Evolutionary conservation across 1,284 basidiomycete species (phyloP), one percentile per base, ranked within the genome.

Genomic region (Apiotrichum sp.): DNA sequence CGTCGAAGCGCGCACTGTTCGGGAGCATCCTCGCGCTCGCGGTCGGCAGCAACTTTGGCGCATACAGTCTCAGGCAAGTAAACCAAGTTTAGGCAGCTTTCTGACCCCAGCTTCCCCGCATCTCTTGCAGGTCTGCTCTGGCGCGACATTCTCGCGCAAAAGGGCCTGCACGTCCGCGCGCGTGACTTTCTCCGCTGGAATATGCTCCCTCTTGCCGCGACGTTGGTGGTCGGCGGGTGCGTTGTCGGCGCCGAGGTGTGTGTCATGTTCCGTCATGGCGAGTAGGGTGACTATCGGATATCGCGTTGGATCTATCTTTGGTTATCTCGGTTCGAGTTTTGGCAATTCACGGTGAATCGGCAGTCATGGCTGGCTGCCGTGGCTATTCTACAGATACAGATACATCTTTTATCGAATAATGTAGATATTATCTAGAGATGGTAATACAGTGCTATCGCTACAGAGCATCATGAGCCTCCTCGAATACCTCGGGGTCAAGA

Each of bases 61-160:
- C 95, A 1, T 87, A 95, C 65, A 89, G 86, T 53, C 88, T 92
- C 65, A 90, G 90, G 13, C 93, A 53, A 61, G 71, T 65, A 8
- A 38, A 8, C 7, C 36, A 8, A 13, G 7, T 7, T 8, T 38
- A 13, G 8, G 8, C 13, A 38, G 8, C 36, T 11, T 14, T 10
- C 40, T 14, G 11, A 41, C 0, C 10, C 1, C 53, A 74, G 70
- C 0, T 77, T 95, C 72, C 87, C 87, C 2, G 90, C 90, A 0
- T 92, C 88, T 58, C 81, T 98, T 9, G 93, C 93, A 0, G 93
- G 93, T 0, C 75, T 98, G 52, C 80, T 98, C 9, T 98, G 95
- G 95, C 78, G 82, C 32, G 75, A 79, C 14, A 93, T 96, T 53
- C 77, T 97, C 55, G 70, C 73, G 49, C 87, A 92, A 69, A 95